These are phyloP conservation scores for Dendrocalamus sinicus DNA, from an alignment of 176 grass and related monocot species.

Conservation along the genomic window DNA sequence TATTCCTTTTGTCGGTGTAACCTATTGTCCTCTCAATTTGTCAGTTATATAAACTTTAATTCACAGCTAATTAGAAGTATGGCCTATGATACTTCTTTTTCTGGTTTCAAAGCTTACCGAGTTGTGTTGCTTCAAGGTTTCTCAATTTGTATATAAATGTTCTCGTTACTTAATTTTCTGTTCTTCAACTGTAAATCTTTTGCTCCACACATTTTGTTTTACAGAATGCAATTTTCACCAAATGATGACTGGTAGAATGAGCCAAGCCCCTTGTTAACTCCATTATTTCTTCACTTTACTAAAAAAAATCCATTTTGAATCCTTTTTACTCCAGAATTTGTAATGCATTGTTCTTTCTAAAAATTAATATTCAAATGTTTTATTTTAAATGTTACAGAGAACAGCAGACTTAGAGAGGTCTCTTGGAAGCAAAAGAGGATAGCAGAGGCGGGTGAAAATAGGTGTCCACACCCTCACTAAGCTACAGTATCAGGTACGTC, in stretches of 20 bases:
- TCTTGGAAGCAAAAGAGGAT: conserved; percentile 72
- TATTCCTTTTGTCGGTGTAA: conserved; percentile 3
- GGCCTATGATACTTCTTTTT: conserved; percentile 6
- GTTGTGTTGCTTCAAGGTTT: background rate
- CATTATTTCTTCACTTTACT: background rate
- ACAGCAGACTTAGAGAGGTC: conserved; percentile 69
- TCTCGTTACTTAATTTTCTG: background rate
- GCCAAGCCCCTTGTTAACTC: background rate
- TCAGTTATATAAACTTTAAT: conserved; percentile 10
- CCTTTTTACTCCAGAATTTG: background rate
- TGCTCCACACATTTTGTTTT: background rate
- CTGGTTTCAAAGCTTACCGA: background rate
- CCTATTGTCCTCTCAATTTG: conserved; percentile 5
- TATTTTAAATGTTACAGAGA: conserved; percentile 49
- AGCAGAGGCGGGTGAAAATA: conserved; percentile 80
- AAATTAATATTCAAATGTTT: background rate
- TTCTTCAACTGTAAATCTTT: background rate
- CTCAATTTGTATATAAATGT: background rate
- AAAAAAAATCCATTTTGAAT: background rate
- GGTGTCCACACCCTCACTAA: conserved; percentile 85
- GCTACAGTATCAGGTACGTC: conserved; percentile 85
- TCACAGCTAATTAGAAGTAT: background rate
- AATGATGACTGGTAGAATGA: background rate
- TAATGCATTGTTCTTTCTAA: background rate
- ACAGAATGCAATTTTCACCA: background rate